Base-by-base conservation (phyloP, 2,329 filamentous ascomycete genomes). In the Fusarium brachygibbosum region DNA sequence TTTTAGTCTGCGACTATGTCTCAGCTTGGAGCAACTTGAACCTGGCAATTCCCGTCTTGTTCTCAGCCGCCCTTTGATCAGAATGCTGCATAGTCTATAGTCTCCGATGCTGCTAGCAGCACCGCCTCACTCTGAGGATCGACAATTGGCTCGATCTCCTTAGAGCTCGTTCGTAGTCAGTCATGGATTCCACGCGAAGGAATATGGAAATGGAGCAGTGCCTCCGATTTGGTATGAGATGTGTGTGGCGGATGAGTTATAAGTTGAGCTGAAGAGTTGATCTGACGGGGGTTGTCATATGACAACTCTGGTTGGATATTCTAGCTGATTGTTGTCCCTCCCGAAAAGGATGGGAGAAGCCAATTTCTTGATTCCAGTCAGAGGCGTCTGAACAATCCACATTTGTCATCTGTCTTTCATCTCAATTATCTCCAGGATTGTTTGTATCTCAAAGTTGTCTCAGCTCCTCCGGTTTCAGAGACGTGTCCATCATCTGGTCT, bases 1-100 rank as follows among this genome's bases (percentile, higher is more conserved):
- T 53, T 31, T 62, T 66, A 66, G 62, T 28, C 54, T 34, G 35
- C 46, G 35, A 46, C n/a, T 35, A 34, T 44, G 11, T 63, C 45
- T 59, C 61, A 65, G 62, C 61, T 65, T 7, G 10, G 34, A 41
- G 21, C 17, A 29, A 42, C 51, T 34, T 51, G 32, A 28, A 40
- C 35, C n/a, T 51, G 23, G 48, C 13, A 40, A 38, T 29, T 38
- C 17, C 42, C 28, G 25, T 17, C 23, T 25, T 25, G n/a, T 17
- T 29, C 34, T 38, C 21, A 34, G 48, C 48, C 34, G 48, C 23
- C 48, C 23, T n/a, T 11, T n/a, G 23, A n/a, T 29, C 41, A 44
- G 17, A 14, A 45, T 29, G 17, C 46, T 38, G 48, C 25, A 40
- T 10, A 25, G 16, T 38, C n/a, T n/a, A n/a, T 25, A 25, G 23